These are phyloP conservation scores for Cladophialophora carrionii DNA, from an alignment of 2,329 filamentous ascomycete genomes.

Conservation along the genomic window DNA sequence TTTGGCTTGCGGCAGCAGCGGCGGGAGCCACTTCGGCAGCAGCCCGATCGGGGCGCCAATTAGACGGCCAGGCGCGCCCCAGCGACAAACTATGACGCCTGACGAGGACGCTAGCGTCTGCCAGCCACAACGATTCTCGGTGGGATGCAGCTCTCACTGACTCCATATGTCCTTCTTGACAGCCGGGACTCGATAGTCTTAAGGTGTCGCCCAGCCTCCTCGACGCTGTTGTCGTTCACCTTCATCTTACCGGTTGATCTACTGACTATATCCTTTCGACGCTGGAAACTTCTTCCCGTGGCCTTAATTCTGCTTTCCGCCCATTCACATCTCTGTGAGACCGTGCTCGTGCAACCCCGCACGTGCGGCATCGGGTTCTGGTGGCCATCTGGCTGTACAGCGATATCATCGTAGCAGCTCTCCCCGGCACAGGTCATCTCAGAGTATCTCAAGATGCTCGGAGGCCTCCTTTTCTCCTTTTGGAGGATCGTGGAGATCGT, in stretches of 20 bases:
- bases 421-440: neutral
- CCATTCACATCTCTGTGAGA: neutral
- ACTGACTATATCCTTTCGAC: slow-evolving; percentile 9
- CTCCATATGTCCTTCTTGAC: neutral
- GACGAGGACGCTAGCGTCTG: neutral
- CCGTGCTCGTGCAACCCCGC: slow-evolving; percentile 10
- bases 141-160: neutral
- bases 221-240: neutral
- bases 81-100: neutral
- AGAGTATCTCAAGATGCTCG: slow-evolving; percentile 49
- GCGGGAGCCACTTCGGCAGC: neutral
- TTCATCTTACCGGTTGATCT: neutral
- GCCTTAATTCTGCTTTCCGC: slow-evolving; percentile 1
- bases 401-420: neutral
- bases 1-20: neutral
- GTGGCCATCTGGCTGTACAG: neutral
- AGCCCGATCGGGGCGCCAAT: neutral
- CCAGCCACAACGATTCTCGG: slow-evolving; percentile 5
- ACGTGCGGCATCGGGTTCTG: slow-evolving; percentile 2
- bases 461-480: slow-evolving; percentile 63
- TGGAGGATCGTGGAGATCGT: slow-evolving; percentile 64
- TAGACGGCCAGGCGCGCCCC: neutral
- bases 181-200: neutral
- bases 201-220: slow-evolving; percentile 7
- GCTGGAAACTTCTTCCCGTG: neutral